These are phyloP conservation scores for Nicotiana knightiana DNA, from an alignment of 257 asterid genomes.

Conservation along the genomic window DNA sequence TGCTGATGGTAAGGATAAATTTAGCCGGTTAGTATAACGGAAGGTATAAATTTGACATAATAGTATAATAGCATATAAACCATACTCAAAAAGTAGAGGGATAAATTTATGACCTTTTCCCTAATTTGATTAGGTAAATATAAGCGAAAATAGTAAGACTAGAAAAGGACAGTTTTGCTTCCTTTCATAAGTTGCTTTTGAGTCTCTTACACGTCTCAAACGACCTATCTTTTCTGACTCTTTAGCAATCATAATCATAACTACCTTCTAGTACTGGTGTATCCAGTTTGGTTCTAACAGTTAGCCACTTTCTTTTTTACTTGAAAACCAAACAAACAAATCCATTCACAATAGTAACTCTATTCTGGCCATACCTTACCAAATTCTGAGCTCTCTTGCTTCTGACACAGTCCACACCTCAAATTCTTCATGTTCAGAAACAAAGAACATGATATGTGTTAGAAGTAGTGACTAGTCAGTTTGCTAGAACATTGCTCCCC, in stretches of 20 bases:
- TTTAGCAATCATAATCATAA: slow-evolving; percentile 6
- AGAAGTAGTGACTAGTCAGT: too few species aligned
- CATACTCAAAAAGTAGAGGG: too few species aligned
- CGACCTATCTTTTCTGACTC: background rate
- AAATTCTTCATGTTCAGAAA: background rate
- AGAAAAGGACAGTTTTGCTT: background rate
- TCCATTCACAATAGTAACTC: background rate
- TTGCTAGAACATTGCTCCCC: background rate
- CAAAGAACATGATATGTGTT: background rate
- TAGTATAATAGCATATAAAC: too few species aligned
- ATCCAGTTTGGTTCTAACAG: slow-evolving; percentile 25
- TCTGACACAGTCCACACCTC: slow-evolving; percentile 15
- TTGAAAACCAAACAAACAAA: slow-evolving; percentile 19
- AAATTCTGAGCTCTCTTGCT: slow-evolving; percentile 10
- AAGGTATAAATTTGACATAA: too few species aligned
- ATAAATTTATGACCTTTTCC: too few species aligned
- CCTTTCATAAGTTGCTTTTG: background rate
- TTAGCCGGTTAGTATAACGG: too few species aligned
- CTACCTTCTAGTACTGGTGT: background rate
- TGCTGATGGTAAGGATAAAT: too few species aligned
- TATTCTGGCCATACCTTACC: background rate
- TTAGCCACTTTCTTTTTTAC: slow-evolving; percentile 1
- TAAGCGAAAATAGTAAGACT: background rate
- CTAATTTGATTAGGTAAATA: background rate
- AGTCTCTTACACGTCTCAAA: slow-evolving; percentile 11